Evolutionary conservation across 768 basidiomycete genomes (phyloP), one percentile per base, ranked within the genome.

Genomic region (Russula sp.): DNA sequence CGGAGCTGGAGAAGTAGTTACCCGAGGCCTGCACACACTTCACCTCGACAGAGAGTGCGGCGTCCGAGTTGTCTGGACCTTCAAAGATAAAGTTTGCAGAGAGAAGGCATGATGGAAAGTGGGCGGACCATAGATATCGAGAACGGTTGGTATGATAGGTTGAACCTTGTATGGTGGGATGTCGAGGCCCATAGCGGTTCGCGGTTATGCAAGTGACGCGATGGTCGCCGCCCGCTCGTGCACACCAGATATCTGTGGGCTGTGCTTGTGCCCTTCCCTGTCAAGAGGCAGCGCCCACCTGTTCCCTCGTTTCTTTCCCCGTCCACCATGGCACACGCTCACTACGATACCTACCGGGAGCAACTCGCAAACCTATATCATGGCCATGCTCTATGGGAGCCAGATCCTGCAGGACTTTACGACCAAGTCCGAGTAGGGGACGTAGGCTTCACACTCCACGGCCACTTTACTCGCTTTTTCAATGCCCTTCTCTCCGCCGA

Each of bases 151-250:
- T 62, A 83, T 75, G 34, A 83, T 76, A 8, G 74, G 73, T 62
- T 79, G 82, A 20, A 85, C 68, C 60, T 81, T 77, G 71, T 85
- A 89, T 10, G 85, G 87, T 9, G 86, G 83, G 5, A 86, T 77
- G 47, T 76, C 71, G 41, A 73, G 75, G 66, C 73, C 68, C 78
- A 79, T 79, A 18, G 58, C 8, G 25, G 25, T 48, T 7, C 32
- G 18, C 32, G 50, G 35, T 20, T 14, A 22, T 50, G 50, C 29
- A 34, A 10, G 7, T 11, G 1, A n/a, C 35, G 46, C 46, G 20
- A 32, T 29, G 25, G 25, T 29, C 25, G n/a, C n/a, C n/a, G n/a
- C n/a, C n/a, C n/a, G n/a, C n/a, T n/a, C n/a, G n/a, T n/a, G n/a
- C n/a, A n/a, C n/a, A n/a, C n/a, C n/a, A n/a, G n/a, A n/a, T n/a